These are phyloP conservation scores for Thermochaetoides dissita DNA, from an alignment of 2,329 filamentous ascomycete genomes.

Conservation along the genomic window DNA sequence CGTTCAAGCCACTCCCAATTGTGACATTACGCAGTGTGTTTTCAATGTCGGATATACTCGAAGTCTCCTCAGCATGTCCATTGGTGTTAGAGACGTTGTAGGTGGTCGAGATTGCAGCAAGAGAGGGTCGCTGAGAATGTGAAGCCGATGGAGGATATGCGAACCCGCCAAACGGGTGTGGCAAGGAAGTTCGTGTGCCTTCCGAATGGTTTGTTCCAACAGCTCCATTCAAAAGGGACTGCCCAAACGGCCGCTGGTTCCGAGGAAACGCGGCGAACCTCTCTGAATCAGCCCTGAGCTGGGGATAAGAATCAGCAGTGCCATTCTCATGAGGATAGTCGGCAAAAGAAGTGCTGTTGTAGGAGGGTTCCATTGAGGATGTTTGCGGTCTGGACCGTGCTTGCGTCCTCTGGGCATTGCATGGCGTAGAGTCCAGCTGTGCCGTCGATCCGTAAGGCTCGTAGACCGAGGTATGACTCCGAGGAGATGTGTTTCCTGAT, in stretches of 20 bases:
- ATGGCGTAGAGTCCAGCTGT: slow-evolving; percentile 25
- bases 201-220: no score
- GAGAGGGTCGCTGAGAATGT: no score
- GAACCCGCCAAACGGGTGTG: no score
- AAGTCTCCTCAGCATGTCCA: no score
- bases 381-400: slow-evolving; percentile 19
- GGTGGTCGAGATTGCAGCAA: no score
- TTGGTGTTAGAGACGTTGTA: no score
- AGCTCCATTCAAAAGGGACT: slow-evolving; percentile 22
- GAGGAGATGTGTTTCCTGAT: slow-evolving; percentile 44
- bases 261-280: slow-evolving; percentile 12
- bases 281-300: slow-evolving; percentile 3
- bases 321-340: slow-evolving; percentile 29
- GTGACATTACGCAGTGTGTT: no score
- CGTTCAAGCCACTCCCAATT: no score
- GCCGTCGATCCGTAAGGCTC: slow-evolving; percentile 30
- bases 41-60: no score
- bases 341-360: slow-evolving; percentile 15
- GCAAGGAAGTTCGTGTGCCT: no score
- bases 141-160: no score
- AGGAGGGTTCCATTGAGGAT: slow-evolving; percentile 26
- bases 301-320: slow-evolving; percentile 14
- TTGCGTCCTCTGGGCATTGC: slow-evolving; percentile 5
- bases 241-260: slow-evolving; percentile 22
- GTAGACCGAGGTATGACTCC: slow-evolving; percentile 28